Conservation (phyloP, 2,329 filamentous ascomycete species). For the Arthrobotrys sinensis region DNA sequence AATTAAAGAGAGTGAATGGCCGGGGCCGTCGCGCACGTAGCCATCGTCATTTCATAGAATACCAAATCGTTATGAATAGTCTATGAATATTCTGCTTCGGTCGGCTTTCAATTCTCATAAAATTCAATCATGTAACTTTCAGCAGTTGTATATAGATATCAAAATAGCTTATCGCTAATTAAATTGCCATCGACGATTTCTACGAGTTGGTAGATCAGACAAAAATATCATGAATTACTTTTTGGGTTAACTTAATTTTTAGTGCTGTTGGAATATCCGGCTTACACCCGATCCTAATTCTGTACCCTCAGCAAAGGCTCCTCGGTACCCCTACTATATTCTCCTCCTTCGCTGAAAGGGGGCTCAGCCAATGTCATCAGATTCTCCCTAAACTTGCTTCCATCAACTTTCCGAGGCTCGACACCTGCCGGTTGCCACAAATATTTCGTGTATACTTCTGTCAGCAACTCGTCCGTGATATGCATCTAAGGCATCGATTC, state of each 20-base stretch:
- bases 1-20: neutral
- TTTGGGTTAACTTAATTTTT: too few relatives aligned
- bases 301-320: constrained; percentile 29
- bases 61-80: too few relatives aligned
- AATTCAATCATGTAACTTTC: too few relatives aligned
- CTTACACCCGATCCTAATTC: neutral
- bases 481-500: constrained; percentile 33
- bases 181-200: too few relatives aligned
- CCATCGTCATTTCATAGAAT: too few relatives aligned
- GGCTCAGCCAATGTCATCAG: constrained; percentile 24
- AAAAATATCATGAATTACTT: too few relatives aligned
- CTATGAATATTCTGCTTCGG: too few relatives aligned
- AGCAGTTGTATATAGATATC: too few relatives aligned
- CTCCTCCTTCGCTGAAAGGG: neutral
- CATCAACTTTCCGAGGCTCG: constrained; percentile 12
- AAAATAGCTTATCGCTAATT: too few relatives aligned
- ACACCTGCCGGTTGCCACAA: constrained; percentile 55
- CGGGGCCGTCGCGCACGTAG: neutral
- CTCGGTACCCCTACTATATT: neutral
- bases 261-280: neutral
- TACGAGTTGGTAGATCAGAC: too few relatives aligned
- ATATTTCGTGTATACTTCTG: constrained; percentile 51
- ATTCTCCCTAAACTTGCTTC: constrained; percentile 1
- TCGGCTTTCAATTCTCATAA: too few relatives aligned
- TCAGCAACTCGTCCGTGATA: constrained; percentile 52